Evolutionary conservation across 2,329 filamentous ascomycete genomes (phyloP).

Genomic region (Trichoderma arundinaceum): DNA sequence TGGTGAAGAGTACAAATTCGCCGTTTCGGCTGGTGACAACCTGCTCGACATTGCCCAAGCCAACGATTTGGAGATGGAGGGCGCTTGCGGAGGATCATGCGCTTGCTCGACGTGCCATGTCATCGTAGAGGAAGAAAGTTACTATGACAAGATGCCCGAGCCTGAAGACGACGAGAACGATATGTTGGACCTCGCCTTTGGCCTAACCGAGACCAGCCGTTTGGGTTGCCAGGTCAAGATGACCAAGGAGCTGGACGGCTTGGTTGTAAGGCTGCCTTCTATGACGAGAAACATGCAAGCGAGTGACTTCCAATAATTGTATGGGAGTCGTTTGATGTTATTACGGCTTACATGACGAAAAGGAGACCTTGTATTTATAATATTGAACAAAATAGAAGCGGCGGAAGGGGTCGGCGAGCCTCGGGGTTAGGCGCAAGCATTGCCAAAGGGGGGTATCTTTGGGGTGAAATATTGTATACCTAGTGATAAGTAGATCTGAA

Average conservation of each 20-base stretch:
- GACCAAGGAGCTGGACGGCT: slow-evolving; percentile 85
- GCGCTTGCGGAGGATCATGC: slow-evolving; percentile 92
- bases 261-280: slow-evolving; percentile 82
- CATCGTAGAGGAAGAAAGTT: slow-evolving; percentile 74
- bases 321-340: background rate
- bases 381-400: slow-evolving; percentile 29
- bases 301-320: slow-evolving; percentile 74
- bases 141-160: slow-evolving; percentile 79
- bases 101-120: slow-evolving; percentile 94
- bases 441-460: slow-evolving; percentile 29
- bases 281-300: slow-evolving; percentile 98
- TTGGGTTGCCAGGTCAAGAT: slow-evolving; percentile 91
- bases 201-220: slow-evolving; percentile 81
- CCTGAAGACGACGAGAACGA: slow-evolving; percentile 84
- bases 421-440: slow-evolving; percentile 24
- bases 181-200: slow-evolving; percentile 90
- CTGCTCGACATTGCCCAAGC: slow-evolving; percentile 93
- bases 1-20: slow-evolving; percentile 73
- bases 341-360: background rate
- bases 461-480: slow-evolving; percentile 27
- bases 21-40: slow-evolving; percentile 87
- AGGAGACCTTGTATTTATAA: slow-evolving; percentile 29
- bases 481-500: slow-evolving; percentile 29
- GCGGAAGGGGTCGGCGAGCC: slow-evolving; percentile 20
- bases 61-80: slow-evolving; percentile 97